Percentiles rank a stretch among this genome's conserved stretches.
Conservation (phyloP, 2,329 filamentous ascomycete species). For the Rugonectria rugulosa region DNA sequence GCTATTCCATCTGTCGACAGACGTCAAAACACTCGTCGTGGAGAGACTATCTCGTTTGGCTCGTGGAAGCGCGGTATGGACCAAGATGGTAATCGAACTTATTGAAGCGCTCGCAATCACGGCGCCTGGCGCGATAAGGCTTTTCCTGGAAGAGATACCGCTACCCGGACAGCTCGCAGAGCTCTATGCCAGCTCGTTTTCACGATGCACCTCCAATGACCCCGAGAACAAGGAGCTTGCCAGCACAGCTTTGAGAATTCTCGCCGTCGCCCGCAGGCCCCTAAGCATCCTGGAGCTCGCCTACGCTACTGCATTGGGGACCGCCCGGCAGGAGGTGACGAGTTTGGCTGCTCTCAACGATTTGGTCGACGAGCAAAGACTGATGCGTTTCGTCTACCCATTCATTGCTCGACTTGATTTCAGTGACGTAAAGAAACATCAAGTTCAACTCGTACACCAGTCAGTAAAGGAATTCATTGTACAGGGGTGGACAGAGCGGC, state of each 20-base stretch:
- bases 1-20: constrained; percentile 19
- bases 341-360: constrained; percentile 27
- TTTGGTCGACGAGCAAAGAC: constrained; percentile 37
- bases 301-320: constrained; percentile 38
- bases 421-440: constrained; percentile 21
- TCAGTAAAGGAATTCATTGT: constrained; percentile 28
- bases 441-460: constrained; percentile 28
- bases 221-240: constrained; percentile 18
- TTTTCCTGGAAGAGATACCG: constrained; percentile 10
- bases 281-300: constrained; percentile 42
- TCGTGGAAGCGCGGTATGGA: constrained; percentile 29
- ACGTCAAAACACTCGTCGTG: constrained; percentile 23
- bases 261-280: constrained; percentile 36
- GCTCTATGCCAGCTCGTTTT: constrained; percentile 26
- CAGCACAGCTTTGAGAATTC: constrained; percentile 30
- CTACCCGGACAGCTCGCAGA: constrained; percentile 19
- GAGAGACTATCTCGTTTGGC: constrained; percentile 21
- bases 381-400: constrained; percentile 31
- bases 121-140: constrained; percentile 15
- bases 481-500: neutral
- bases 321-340: constrained; percentile 24
- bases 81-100: constrained; percentile 23
- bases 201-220: constrained; percentile 21
- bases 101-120: constrained; percentile 17
- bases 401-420: constrained; percentile 28